A percentile compares a stretch with the other conserved stretches of the same genome.
phyloP scores from a whole-genome alignment of 495 filamentous ascomycete species.

The Aspergillus taichungensis region DNA sequence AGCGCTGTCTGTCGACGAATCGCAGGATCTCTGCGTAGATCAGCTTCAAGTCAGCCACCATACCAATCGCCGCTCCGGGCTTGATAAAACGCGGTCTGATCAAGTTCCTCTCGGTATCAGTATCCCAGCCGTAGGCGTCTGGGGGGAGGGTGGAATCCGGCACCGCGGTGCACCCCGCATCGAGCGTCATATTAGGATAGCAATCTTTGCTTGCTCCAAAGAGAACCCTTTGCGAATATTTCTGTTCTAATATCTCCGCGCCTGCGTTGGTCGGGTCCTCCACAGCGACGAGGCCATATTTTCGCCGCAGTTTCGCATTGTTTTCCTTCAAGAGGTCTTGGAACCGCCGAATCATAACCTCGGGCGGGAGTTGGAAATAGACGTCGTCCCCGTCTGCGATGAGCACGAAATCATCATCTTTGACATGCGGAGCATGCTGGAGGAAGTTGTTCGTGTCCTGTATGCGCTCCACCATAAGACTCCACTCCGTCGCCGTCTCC shows the following conservation, averaged over 20 bases:
- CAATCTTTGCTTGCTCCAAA: constrained; percentile 56
- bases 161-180: constrained; percentile 45
- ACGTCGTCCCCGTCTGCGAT: constrained; percentile 49
- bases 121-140: constrained; percentile 49
- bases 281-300: constrained; percentile 37
- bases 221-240: constrained; percentile 47
- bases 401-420: constrained; percentile 52
- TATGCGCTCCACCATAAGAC: constrained; percentile 37
- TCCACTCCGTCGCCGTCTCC: constrained; percentile 23
- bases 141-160: constrained; percentile 48
- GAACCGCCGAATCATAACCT: constrained; percentile 49
- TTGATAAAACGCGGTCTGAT: constrained; percentile 46
- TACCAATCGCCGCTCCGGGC: constrained; percentile 44
- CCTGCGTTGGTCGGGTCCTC: constrained; percentile 14
- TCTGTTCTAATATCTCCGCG: constrained; percentile 28
- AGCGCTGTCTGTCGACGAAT: constrained; percentile 30
- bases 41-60: constrained; percentile 40
- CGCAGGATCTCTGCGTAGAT: constrained; percentile 41
- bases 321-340: constrained; percentile 39
- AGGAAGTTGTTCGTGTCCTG: constrained; percentile 45
- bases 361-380: constrained; percentile 54
- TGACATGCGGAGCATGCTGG: constrained; percentile 34
- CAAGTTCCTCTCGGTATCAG: constrained; percentile 32
- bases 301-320: constrained; percentile 37
- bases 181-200: constrained; percentile 30